phyloP scores from a whole-genome alignment of 768 basidiomycete genomes.

The Macrolepiota dolichaula region DNA sequence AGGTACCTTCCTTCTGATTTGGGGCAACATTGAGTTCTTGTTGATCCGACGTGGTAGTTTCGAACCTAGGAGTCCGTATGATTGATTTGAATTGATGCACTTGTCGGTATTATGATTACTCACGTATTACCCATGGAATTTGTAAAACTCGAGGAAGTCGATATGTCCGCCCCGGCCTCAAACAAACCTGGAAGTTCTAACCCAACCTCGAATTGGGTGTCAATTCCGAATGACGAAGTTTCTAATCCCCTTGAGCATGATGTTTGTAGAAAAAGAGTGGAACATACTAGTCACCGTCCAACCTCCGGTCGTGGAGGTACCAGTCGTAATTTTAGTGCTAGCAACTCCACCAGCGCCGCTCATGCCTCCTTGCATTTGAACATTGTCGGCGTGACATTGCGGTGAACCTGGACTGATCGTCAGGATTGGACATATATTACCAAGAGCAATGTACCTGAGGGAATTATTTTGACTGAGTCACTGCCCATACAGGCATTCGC shows the following conservation, averaged over 20 bases:
- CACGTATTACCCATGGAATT: slow-evolving; percentile 3
- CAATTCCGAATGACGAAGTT: neutral
- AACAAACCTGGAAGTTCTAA: slow-evolving; percentile 3
- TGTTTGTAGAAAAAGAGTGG: neutral
- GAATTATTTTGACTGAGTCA: neutral
- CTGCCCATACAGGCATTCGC: slow-evolving; percentile 1
- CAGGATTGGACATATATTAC: neutral
- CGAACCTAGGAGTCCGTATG: neutral
- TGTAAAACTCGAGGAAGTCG: neutral
- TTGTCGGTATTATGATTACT: neutral
- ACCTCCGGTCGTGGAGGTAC: neutral
- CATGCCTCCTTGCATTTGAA: neutral
- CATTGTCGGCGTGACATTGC: neutral
- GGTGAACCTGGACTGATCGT: neutral
- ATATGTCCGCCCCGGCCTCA: neutral
- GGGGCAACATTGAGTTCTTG: neutral
- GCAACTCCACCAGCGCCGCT: neutral
- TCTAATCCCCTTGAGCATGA: neutral
- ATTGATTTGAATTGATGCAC: neutral
- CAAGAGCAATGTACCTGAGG: neutral
- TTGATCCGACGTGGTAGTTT: neutral
- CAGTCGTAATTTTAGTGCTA: neutral
- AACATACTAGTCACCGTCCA: slow-evolving; percentile 8
- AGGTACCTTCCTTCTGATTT: neutral
- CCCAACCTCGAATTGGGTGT: neutral